Percentiles rank a stretch among this genome's conserved stretches.
Conservation (phyloP, 768 basidiomycete species). For the Kwoniella mangroviensis region DNA sequence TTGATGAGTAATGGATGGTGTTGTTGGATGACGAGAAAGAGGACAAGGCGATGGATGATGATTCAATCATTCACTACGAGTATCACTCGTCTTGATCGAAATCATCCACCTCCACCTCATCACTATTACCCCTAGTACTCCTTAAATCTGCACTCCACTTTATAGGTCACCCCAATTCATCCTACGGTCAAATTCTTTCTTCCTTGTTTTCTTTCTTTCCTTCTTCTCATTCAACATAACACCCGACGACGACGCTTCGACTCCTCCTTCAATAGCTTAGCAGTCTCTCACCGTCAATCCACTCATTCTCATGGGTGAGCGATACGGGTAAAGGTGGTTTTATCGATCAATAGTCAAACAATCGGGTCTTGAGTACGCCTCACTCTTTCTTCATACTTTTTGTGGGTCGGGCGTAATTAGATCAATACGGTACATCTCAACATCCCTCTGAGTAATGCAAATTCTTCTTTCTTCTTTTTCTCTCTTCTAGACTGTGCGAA, state of each 20-base stretch:
- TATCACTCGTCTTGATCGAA: background rate
- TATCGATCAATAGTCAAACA: constrained; percentile 2
- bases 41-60: background rate
- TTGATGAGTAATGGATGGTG: background rate
- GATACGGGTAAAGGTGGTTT: constrained; percentile 22
- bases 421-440: constrained; percentile 25
- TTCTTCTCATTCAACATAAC: constrained; percentile 23
- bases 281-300: constrained; percentile 50
- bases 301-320: constrained; percentile 5
- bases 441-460: background rate
- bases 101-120: background rate
- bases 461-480: no score
- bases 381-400: constrained; percentile 22
- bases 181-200: background rate
- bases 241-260: constrained; percentile 52
- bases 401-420: constrained; percentile 55
- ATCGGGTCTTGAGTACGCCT: constrained; percentile 54
- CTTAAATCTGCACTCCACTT: background rate
- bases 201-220: constrained; percentile 10
- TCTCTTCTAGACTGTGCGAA: no score
- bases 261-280: constrained; percentile 32
- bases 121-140: background rate
- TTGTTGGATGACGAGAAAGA: background rate
- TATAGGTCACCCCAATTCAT: background rate
- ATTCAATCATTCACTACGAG: constrained; percentile 1